These are phyloP conservation scores for Aspergillus sp. DNA, from an alignment of 2,329 filamentous ascomycete species.

Conservation along the genomic window DNA sequence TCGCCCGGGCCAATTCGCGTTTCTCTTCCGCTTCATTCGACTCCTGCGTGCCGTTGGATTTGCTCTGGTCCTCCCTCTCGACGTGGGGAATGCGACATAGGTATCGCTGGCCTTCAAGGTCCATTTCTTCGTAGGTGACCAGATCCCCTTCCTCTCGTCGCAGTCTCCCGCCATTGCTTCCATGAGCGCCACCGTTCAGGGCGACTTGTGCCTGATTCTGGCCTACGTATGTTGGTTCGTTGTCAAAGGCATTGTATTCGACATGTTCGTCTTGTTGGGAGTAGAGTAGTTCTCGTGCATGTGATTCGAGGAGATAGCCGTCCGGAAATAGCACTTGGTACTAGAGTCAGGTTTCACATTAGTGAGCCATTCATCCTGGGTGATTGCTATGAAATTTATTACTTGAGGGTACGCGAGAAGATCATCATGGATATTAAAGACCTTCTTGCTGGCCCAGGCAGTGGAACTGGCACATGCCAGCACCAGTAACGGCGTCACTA, in stretches of 20 bases:
- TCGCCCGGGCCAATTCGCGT: conserved; percentile 75
- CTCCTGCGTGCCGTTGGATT: conserved; percentile 63
- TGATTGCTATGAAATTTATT: conserved; percentile 16
- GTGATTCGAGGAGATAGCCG: conserved; percentile 67
- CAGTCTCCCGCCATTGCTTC: conserved; percentile 52
- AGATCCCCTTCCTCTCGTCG: conserved; percentile 42
- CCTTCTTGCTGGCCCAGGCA: conserved; percentile 54
- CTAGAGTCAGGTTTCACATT: conserved; percentile 44
- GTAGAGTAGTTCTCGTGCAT: conserved; percentile 60
- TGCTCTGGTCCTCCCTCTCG: conserved; percentile 61
- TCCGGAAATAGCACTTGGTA: conserved; percentile 78
- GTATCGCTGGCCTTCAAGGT: conserved; percentile 67
- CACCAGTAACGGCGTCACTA: conserved; percentile 29
- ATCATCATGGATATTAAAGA: conserved; percentile 87
- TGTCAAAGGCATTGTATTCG: conserved; percentile 14
- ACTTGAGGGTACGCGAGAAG: conserved; percentile 85
- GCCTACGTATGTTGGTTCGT: conserved; percentile 18
- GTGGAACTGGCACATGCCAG: conserved; percentile 31
- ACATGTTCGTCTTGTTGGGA: conserved; percentile 20
- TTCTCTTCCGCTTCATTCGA: conserved; percentile 66
- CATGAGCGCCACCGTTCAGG: conserved; percentile 14
- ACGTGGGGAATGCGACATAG: conserved; percentile 82
- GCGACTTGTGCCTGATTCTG: conserved; percentile 24
- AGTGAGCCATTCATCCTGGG: neutral
- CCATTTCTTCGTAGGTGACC: conserved; percentile 69